Conservation (phyloP, 305 asterid genomes). For the Coffea humblotiana region DNA sequence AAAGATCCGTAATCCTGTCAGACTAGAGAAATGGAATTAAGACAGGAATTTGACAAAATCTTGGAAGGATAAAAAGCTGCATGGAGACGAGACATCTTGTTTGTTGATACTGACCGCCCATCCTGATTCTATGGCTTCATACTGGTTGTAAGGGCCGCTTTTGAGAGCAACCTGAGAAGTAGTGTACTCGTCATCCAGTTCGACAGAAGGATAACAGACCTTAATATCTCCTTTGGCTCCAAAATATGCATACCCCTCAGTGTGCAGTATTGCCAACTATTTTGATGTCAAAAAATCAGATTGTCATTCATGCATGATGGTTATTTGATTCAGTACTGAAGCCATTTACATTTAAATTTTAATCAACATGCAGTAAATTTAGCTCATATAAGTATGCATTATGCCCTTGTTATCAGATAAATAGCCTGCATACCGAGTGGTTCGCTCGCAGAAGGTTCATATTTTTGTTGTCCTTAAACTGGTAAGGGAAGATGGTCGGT, state of each 20-base stretch:
- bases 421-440: constrained; percentile 45
- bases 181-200: constrained; percentile 53
- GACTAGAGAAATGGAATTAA: background rate
- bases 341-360: background rate
- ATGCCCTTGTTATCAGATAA: no score
- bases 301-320: background rate
- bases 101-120: constrained; percentile 54
- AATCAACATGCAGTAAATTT: background rate
- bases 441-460: constrained; percentile 32
- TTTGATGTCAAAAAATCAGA: background rate
- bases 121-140: constrained; percentile 56
- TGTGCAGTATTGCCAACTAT: constrained; percentile 48
- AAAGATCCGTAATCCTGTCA: no score
- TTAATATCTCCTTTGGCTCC: constrained; percentile 65
- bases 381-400: background rate
- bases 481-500: constrained; percentile 6
- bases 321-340: no score
- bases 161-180: constrained; percentile 51
- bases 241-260: constrained; percentile 51
- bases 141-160: constrained; percentile 38
- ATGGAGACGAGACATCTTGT: background rate
- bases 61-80: background rate
- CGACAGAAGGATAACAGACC: constrained; percentile 52
- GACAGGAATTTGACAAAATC: background rate
- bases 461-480: background rate